Percentiles rank a stretch among this genome's conserved stretches.
phyloP scores from a whole-genome alignment of 2,329 filamentous ascomycete genomes.

The Fusarium heterosporum region DNA sequence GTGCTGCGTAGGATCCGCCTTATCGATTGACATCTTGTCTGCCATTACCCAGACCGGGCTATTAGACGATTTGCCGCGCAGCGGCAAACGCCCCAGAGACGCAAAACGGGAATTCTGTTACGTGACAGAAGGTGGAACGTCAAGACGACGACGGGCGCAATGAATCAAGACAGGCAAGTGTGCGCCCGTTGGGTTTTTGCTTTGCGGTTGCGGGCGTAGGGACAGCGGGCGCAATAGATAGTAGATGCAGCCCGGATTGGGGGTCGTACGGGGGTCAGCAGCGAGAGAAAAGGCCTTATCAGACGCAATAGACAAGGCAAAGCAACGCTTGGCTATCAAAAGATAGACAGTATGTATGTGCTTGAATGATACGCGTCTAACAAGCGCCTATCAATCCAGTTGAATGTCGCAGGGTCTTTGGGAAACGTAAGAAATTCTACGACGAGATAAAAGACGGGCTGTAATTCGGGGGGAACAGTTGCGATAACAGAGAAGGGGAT shows the following conservation, averaged over 20 bases:
- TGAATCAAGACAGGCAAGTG: slow-evolving; percentile 45
- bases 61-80: slow-evolving; percentile 52
- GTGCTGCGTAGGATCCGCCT: slow-evolving; percentile 53
- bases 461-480: slow-evolving; percentile 47
- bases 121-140: slow-evolving; percentile 49
- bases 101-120: slow-evolving; percentile 53
- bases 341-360: slow-evolving; percentile 23
- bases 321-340: slow-evolving; percentile 36
- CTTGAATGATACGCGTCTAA: slow-evolving; percentile 43
- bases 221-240: slow-evolving; percentile 52
- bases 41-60: slow-evolving; percentile 62
- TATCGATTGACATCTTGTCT: slow-evolving; percentile 76
- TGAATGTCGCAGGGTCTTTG: slow-evolving; percentile 44
- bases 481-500: slow-evolving; percentile 51
- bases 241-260: slow-evolving; percentile 45
- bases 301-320: slow-evolving; percentile 24
- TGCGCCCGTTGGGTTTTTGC: slow-evolving; percentile 54
- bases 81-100: slow-evolving; percentile 53
- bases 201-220: slow-evolving; percentile 54
- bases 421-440: slow-evolving; percentile 49
- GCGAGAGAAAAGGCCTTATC: slow-evolving; percentile 25
- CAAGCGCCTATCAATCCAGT: slow-evolving; percentile 46
- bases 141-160: slow-evolving; percentile 48
- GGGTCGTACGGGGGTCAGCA: slow-evolving; percentile 47
- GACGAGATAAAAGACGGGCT: slow-evolving; percentile 50